Evolutionary conservation across 225 moss, liverwort and hornwort species (phyloP), one percentile per base, ranked within the genome.

Genomic region (Physcomitrium patens): DNA sequence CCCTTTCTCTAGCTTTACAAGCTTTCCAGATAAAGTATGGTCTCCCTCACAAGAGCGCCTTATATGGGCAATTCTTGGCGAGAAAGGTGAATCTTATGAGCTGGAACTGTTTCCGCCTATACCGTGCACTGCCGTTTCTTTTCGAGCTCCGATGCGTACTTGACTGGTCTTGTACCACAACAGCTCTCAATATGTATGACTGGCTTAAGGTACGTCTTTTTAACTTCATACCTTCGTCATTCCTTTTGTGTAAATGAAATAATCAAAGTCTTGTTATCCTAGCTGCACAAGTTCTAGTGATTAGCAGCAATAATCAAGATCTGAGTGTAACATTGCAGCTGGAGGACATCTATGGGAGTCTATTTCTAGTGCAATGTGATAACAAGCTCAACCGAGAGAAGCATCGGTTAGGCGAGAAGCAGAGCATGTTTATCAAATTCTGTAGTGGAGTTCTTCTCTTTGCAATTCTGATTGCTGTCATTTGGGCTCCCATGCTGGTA

Each of bases 401-500:
- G 67, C 96, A 93, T 83, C 89, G 81, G 45, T 78, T 92, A 50
- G 96, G 96, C 62, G 82, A 87, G 69, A 97, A 94, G 80, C 92
- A 92, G 84, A 89, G 94, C 71, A 82, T 93, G 71, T 86, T 83
- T 92, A 94, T 89, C 62, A 97, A 97, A 82, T 97, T 97, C 78
- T 82, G 82, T 68, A 94, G 91, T 64, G 96, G 96, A 54, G 78
- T 97, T 45, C 82, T 97, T 24, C 85, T 97, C 14, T 94, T 97
- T 73, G 31, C 51, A 60, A 72, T 87, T 68, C 77, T 97, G 65
- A 97, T 97, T 61, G 92, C 77, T 72, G 86, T 97, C 47, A 97
- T 97, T 59, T 97, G 96, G 96, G 92, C 96, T 85, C 96, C 96
- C 45, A 97, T 97, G 96, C 88, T 97, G 94, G 95, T 92, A 65